phyloP scores from a whole-genome alignment of 2,329 filamentous ascomycete species.

The Byssochlamys sp. region DNA sequence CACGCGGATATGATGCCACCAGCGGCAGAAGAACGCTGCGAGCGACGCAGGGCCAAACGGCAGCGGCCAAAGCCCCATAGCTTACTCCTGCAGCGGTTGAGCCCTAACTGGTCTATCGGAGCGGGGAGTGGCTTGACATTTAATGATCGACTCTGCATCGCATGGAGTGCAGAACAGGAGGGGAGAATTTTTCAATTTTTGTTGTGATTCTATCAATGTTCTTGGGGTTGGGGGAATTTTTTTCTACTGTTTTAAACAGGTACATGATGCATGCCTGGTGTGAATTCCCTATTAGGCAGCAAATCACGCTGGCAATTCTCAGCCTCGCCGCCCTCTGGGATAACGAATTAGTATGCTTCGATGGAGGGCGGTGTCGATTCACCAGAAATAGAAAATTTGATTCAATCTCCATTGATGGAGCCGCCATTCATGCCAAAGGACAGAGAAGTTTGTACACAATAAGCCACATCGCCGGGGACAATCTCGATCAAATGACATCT shows the following conservation, averaged over 20 bases:
- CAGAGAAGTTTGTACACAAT: background rate
- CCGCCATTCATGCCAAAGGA: background rate
- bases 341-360: background rate
- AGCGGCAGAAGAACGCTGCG: slow-evolving; percentile 9
- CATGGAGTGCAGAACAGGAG: background rate
- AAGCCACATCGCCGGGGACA: background rate
- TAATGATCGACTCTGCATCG: slow-evolving; percentile 3
- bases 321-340: background rate
- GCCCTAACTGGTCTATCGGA: slow-evolving; percentile 12
- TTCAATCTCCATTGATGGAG: background rate
- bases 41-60: slow-evolving; percentile 4
- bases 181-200: background rate
- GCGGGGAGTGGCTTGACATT: background rate
- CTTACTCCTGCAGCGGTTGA: slow-evolving; percentile 3
- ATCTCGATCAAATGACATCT: background rate
- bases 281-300: background rate
- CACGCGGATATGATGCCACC: slow-evolving; percentile 25
- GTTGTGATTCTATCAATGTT: background rate
- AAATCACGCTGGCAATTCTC: background rate
- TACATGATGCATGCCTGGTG: background rate
- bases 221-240: background rate
- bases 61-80: slow-evolving; percentile 1
- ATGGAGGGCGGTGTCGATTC: background rate
- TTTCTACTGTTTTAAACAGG: background rate
- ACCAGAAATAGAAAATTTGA: background rate